Evolutionary conservation across 257 asterid genomes (phyloP), one percentile per base, ranked within the genome.

Genomic region (Fraxinus excelsior): DNA sequence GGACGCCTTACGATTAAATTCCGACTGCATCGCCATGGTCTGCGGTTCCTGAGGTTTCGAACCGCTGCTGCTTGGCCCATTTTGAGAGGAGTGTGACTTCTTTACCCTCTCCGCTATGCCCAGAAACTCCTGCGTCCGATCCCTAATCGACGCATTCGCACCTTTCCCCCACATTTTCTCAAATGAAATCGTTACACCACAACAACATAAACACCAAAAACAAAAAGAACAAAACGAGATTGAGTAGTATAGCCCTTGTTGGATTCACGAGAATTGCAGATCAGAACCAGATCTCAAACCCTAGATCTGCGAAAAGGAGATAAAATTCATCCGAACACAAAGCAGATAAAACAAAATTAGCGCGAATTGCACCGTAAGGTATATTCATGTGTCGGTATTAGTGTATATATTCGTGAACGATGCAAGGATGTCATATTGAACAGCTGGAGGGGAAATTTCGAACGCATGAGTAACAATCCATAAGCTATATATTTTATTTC

Each of bases 41-140:
- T 92, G 88, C 19, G 81, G 87, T 67, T 84, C 86, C 79, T 85
- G 90, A 32, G 83, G 74, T 80, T 84, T 82, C 68, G 89, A 84
- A 74, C 88, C 89, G 85, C 88, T 87, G 82, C 94, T 89, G 73
- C 88, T 86, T 19, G 91, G 84, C 46, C 90, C 94, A 88, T 88
- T 89, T 73, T 86, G 91, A 75, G 81, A 72, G 2, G 97, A 79
- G 73, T 70, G 32, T 32, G 94, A 85, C 79, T 90, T 91, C 85
- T 77, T 89, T 13, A 84, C 82, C 89, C 87, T 85, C 81, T 88
- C 96, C 71, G 92, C 91, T 74, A 89, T 80, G 79, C 88, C 92
- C 53, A 84, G 79, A 62, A 95, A 93, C 83, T 95, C 99, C 75
- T 73, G 90, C 35, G 99, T 93, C 79, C 99, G 94, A 91, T 96